phyloP scores from a whole-genome alignment of 305 asterid species.

The Stenogyne calaminthoides region DNA sequence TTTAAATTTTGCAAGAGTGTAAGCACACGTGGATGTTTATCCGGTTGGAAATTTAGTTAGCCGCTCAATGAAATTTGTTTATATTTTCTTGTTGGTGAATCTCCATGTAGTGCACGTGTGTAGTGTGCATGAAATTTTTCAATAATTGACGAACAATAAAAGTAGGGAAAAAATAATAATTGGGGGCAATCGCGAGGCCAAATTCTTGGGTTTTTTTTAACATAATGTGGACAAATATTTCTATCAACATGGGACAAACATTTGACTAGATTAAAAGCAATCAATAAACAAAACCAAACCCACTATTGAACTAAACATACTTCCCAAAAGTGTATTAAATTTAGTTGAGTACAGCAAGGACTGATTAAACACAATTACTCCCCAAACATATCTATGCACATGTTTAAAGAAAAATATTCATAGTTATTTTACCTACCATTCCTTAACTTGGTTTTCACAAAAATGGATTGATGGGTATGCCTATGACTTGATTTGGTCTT shows the following conservation, averaged over 20 bases:
- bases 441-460: background rate
- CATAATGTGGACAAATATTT: slow-evolving; percentile 51
- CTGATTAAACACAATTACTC: slow-evolving; percentile 13
- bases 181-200: slow-evolving; percentile 39
- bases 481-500: no score
- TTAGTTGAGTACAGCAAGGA: slow-evolving; percentile 36
- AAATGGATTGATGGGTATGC: background rate
- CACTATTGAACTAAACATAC: slow-evolving; percentile 16
- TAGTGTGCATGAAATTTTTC: slow-evolving; percentile 41
- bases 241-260: slow-evolving; percentile 47
- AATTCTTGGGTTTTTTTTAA: slow-evolving; percentile 36
- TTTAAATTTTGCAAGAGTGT: background rate
- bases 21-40: slow-evolving; percentile 37
- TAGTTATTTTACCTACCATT: background rate
- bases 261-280: slow-evolving; percentile 43
- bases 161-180: slow-evolving; percentile 34
- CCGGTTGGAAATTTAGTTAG: slow-evolving; percentile 30
- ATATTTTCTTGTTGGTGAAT: slow-evolving; percentile 29
- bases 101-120: slow-evolving; percentile 57
- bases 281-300: slow-evolving; percentile 20
- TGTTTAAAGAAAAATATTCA: background rate
- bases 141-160: slow-evolving; percentile 45
- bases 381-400: slow-evolving; percentile 35
- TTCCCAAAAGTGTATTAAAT: slow-evolving; percentile 16
- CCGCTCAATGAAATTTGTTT: slow-evolving; percentile 19